Evolutionary conservation across 2,329 filamentous ascomycete genomes (phyloP), one percentile per base, ranked within the genome.

Genomic region (Chaetomiaceae sp.): DNA sequence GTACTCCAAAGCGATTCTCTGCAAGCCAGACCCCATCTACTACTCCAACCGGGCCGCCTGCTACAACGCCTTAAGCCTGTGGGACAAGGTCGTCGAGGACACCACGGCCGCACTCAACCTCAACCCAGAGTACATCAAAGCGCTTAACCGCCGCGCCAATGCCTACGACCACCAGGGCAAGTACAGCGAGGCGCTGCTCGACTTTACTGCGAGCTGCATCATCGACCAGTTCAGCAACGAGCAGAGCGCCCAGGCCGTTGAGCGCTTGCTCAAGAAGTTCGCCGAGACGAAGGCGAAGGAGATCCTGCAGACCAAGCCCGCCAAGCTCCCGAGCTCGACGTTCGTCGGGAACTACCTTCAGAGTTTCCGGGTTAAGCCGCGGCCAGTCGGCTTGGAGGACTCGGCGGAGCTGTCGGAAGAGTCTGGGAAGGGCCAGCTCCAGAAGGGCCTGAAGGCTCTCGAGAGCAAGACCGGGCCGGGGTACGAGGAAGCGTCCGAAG

Each of bases 271-370:
- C 53, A 97, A 97, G 77, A 95, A 95, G 72, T 91, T 97, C 40
- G 93, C 93, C 38, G 91, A 97, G 70, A 78, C 86, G 56, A 96
- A 96, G 74, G 91, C 87, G 55, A 89, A 91, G 71, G 83, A 81
- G 54, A 95, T 98, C 62, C 75, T 98, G 60, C 77, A 78, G 50
- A 91, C 90, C 68, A 91, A 93, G 69, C 72, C 75, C 27, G 86
- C 88, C 71, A 91, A 88, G 71, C 78, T 98, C 41, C 93, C 93
- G 17, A 96, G 90, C 68, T 86, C 93, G 24, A 96, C 90, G 11
- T 98, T 97, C 59, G 90, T 98, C 56, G 88, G 89, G 63, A 98
- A 98, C 75, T 98, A 98, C 68, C 84, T 98, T 26, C 91, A 97
- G 72, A 97, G 91, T 73, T 98, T 98, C 85, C 86, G 93, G 50